A percentile compares a stretch with the other conserved stretches of the same genome.
phyloP scores from a whole-genome alignment of 2,329 filamentous ascomycete species.

The Hypoxylon sp. region DNA sequence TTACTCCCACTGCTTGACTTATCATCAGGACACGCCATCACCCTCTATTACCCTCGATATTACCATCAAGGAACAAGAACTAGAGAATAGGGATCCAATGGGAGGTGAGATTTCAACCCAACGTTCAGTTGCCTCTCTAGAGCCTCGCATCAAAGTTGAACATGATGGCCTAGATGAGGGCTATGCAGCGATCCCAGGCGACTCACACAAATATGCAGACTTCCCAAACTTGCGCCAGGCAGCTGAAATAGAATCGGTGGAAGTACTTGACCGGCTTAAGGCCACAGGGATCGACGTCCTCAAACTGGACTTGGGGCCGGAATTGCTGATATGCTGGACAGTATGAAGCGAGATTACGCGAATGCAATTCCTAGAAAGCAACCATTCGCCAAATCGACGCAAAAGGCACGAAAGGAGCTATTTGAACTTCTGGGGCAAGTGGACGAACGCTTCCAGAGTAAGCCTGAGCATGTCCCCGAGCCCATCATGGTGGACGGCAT shows the following conservation, averaged over 20 bases:
- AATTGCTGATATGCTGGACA: slow-evolving; percentile 18
- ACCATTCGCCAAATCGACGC: slow-evolving; percentile 10
- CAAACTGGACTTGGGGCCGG: slow-evolving; percentile 8
- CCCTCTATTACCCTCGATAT: background rate
- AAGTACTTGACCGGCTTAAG: slow-evolving; percentile 19
- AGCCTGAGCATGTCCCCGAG: too few relatives aligned
- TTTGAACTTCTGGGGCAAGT: slow-evolving; percentile 21
- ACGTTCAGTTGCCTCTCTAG: background rate
- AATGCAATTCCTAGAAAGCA: slow-evolving; percentile 16
- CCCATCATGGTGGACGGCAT: background rate
- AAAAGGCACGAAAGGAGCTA: slow-evolving; percentile 15
- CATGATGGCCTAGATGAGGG: background rate
- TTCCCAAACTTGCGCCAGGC: slow-evolving; percentile 32
- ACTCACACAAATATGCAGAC: background rate
- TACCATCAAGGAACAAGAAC: background rate
- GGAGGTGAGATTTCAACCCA: background rate
- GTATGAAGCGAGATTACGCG: slow-evolving; percentile 29
- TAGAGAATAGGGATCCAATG: background rate
- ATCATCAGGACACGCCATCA: background rate
- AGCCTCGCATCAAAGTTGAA: background rate
- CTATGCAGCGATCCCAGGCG: background rate
- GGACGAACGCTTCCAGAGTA: slow-evolving; percentile 29
- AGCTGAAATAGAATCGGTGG: slow-evolving; percentile 11
- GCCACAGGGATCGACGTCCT: slow-evolving; percentile 22
- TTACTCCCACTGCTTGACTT: too few relatives aligned